Conservation (phyloP, 2,329 filamentous ascomycete genomes). For the Penicillium sp. region DNA sequence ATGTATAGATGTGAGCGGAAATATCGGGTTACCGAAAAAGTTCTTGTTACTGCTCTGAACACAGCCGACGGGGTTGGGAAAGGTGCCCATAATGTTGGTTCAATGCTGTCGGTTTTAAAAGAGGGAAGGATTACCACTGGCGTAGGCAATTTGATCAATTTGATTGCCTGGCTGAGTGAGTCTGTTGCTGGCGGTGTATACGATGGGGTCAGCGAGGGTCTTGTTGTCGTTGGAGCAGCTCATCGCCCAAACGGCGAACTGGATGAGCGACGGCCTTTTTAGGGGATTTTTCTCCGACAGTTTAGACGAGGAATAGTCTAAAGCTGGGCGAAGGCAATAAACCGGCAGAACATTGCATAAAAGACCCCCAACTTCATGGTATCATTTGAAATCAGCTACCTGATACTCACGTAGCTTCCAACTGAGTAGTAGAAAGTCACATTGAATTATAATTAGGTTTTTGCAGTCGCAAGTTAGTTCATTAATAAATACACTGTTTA, state of each 20-base stretch:
- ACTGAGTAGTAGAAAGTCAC: no score
- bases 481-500: no score
- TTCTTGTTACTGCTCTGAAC: slow-evolving; percentile 51
- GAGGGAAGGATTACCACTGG: slow-evolving; percentile 62
- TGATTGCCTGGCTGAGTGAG: slow-evolving; percentile 59
- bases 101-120: slow-evolving; percentile 57
- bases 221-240: slow-evolving; percentile 42
- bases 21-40: slow-evolving; percentile 60
- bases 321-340: no score
- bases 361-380: no score
- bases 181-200: slow-evolving; percentile 64
- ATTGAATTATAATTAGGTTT: no score
- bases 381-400: no score
- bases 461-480: no score
- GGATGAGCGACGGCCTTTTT: no score
- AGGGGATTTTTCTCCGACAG: no score
- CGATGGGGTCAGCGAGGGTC: slow-evolving; percentile 58
- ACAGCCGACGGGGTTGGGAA: slow-evolving; percentile 54
- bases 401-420: no score
- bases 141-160: slow-evolving; percentile 52
- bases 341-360: no score
- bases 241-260: slow-evolving; percentile 14
- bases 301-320: no score
- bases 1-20: slow-evolving; percentile 62
- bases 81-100: slow-evolving; percentile 49